Evolutionary conservation across 2,329 filamentous ascomycete species (phyloP).

Genomic region (Penicillium polonicum): DNA sequence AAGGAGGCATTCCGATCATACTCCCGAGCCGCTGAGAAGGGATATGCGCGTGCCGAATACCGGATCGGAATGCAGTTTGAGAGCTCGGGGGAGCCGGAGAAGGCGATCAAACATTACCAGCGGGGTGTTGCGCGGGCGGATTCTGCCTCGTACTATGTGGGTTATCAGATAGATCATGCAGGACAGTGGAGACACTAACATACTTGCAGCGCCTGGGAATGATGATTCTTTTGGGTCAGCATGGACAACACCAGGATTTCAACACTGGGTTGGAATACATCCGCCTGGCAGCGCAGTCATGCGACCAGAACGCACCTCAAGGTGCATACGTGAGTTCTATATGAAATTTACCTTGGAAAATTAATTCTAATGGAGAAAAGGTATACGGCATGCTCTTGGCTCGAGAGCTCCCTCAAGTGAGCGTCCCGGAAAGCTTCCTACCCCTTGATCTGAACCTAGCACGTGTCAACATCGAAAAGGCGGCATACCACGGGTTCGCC

Average conservation of each 20-base stretch:
- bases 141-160: conserved; percentile 74
- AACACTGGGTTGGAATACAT: conserved; percentile 77
- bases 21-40: conserved; percentile 77
- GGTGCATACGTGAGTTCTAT: conserved; percentile 69
- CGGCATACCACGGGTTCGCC: conserved; percentile 90
- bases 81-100: conserved; percentile 85
- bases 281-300: conserved; percentile 74
- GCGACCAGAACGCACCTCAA: conserved; percentile 95
- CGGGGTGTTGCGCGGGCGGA: conserved; percentile 76
- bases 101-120: conserved; percentile 88
- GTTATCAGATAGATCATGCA: conserved; percentile 22
- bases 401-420: conserved; percentile 86
- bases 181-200: conserved; percentile 16
- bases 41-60: conserved; percentile 87
- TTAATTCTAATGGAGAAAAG: conserved; percentile 27
- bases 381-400: conserved; percentile 93
- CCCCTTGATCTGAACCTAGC: conserved; percentile 70
- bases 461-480: conserved; percentile 89
- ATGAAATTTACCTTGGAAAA: neutral
- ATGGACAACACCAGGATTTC: conserved; percentile 82
- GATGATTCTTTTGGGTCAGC: conserved; percentile 95
- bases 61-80: conserved; percentile 98
- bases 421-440: conserved; percentile 69
- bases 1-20: conserved; percentile 91
- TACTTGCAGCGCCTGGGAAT: conserved; percentile 76